A percentile compares a stretch with the other conserved stretches of the same genome.
Conservation (phyloP, 306 rosid genomes). For the Cyclanthera cordifolia region DNA sequence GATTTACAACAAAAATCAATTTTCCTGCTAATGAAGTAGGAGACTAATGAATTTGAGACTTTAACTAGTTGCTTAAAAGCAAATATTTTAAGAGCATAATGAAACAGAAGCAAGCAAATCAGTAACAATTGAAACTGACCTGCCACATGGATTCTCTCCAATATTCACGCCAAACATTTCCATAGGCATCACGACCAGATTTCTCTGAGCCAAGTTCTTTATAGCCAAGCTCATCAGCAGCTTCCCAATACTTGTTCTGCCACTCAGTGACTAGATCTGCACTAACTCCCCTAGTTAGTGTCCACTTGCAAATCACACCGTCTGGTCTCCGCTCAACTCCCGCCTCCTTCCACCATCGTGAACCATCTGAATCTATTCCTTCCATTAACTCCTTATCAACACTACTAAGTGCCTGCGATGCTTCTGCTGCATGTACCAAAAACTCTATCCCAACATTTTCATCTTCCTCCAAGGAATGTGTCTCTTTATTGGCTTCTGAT, state of each 20-base stretch:
- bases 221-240: slow-evolving; percentile 77
- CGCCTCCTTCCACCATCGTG: slow-evolving; percentile 82
- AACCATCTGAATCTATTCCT: slow-evolving; percentile 62
- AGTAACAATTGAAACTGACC: slow-evolving; percentile 36
- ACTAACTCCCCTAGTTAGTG: slow-evolving; percentile 74
- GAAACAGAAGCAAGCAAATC: neutral
- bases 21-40: no score
- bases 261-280: slow-evolving; percentile 66
- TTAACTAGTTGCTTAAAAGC: neutral
- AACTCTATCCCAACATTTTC: slow-evolving; percentile 33
- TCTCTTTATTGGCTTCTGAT: slow-evolving; percentile 26
- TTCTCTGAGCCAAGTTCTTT: slow-evolving; percentile 99
- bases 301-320: slow-evolving; percentile 85
- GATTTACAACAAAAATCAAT: neutral
- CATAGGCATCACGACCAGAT: slow-evolving; percentile 79
- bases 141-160: slow-evolving; percentile 81
- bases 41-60: neutral
- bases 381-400: slow-evolving; percentile 20
- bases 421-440: slow-evolving; percentile 59
- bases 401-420: slow-evolving; percentile 47
- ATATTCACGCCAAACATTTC: slow-evolving; percentile 89
- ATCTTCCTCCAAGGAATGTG: slow-evolving; percentile 45
- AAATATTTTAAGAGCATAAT: neutral
- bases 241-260: slow-evolving; percentile 96
- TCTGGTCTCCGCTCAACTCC: slow-evolving; percentile 78